Conservation (phyloP, 352 stramenopile genomes). For the Globisporangium viniferum region DNA sequence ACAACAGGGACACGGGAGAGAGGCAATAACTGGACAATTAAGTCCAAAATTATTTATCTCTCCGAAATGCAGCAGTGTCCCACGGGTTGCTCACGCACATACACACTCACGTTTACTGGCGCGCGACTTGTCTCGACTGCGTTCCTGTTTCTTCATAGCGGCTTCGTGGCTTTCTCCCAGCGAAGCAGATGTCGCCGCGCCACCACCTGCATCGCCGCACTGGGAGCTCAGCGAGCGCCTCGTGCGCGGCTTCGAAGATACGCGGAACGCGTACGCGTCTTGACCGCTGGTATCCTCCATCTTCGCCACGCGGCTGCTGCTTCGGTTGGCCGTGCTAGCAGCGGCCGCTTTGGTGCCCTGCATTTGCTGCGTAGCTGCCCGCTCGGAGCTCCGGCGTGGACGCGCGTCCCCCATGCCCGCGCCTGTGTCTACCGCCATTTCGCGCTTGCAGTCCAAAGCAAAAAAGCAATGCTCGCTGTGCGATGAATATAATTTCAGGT, state of each 20-base stretch:
- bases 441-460: neutral
- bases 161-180: neutral
- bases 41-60: neutral
- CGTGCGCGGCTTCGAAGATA: neutral
- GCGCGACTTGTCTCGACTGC: neutral
- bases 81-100: neutral
- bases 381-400: neutral
- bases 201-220: neutral
- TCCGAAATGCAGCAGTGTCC: neutral
- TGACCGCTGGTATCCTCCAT: neutral
- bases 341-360: neutral
- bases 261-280: neutral
- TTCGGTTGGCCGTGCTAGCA: neutral
- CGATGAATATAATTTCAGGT: neutral
- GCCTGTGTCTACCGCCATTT: neutral
- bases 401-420: neutral
- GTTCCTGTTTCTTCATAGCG: neutral
- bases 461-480: conserved; percentile 1
- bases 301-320: conserved; percentile 1
- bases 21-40: neutral
- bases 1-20: neutral
- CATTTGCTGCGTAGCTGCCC: neutral
- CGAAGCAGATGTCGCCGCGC: neutral
- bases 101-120: conserved; percentile 9
- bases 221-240: conserved; percentile 2